These are phyloP conservation scores for Raphanus sativus DNA, from an alignment of 345 rosid species.

Conservation along the genomic window DNA sequence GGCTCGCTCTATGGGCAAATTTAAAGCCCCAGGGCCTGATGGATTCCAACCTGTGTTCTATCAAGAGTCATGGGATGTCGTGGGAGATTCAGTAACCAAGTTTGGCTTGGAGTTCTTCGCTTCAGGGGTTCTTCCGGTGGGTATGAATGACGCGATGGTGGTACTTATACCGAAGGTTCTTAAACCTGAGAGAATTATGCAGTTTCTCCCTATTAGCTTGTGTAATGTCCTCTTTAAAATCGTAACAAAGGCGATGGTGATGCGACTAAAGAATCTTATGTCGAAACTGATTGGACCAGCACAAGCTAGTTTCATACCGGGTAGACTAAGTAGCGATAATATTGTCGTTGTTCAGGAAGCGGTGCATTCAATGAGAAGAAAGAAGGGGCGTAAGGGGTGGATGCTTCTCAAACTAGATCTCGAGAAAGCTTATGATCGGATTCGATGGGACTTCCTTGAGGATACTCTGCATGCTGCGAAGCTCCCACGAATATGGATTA, in stretches of 20 bases:
- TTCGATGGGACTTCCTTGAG: neutral
- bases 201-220: neutral
- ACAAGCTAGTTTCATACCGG: neutral
- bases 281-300: neutral
- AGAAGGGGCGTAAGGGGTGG: neutral
- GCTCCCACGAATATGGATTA: neutral
- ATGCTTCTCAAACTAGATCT: no score
- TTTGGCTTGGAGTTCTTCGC: neutral
- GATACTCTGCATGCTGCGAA: neutral
- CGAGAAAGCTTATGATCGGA: no score
- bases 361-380: neutral
- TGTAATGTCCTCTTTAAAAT: neutral
- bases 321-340: neutral
- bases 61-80: neutral
- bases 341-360: neutral
- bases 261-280: neutral
- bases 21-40: no score
- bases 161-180: neutral
- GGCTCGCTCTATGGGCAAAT: no score
- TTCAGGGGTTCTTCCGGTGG: accelerated
- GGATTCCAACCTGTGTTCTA: no score
- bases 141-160: neutral
- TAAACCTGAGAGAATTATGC: neutral
- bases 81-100: neutral
- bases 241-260: neutral